These are phyloP conservation scores for Colletotrichum musae DNA, from an alignment of 2,329 filamentous ascomycete genomes.

Conservation along the genomic window DNA sequence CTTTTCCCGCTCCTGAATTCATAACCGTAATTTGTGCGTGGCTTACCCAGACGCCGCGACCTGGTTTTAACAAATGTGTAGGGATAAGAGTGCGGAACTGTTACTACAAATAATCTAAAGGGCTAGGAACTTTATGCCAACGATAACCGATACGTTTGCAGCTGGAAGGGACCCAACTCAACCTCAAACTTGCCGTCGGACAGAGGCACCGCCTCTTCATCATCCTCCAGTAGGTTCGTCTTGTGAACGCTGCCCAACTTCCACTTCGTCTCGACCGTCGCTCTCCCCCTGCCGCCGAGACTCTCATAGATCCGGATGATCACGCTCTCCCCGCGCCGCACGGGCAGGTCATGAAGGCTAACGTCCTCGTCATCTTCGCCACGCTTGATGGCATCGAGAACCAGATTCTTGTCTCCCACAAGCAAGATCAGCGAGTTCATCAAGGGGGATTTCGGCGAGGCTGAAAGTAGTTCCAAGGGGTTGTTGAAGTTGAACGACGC, in stretches of 20 bases:
- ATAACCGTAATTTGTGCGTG: no score
- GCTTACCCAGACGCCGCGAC: no score
- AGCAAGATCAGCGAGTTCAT: conserved; percentile 60
- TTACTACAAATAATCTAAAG: no score
- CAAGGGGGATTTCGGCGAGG: conserved; percentile 1
- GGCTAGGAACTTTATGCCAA: no score
- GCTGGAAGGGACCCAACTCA: conserved; percentile 71
- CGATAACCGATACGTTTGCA: conserved; percentile 68
- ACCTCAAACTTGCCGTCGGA: conserved; percentile 53
- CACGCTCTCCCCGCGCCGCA: conserved; percentile 57
- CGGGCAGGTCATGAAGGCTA: conserved; percentile 20
- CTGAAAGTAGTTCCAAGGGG: conserved; percentile 59
- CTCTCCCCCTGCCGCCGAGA: conserved; percentile 73
- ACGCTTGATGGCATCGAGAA: no score
- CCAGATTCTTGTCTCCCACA: conserved; percentile 54
- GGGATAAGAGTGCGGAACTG: no score
- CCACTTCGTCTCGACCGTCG: conserved; percentile 62
- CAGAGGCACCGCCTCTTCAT: conserved; percentile 65
- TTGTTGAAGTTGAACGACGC: conserved; percentile 79
- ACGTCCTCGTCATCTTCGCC: conserved; percentile 7
- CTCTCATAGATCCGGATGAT: conserved; percentile 76
- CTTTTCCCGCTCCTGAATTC: no score
- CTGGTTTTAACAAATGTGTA: no score
- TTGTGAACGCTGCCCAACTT: conserved; percentile 72
- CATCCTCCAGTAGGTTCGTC: conserved; percentile 77